Evolutionary conservation across 2,329 filamentous ascomycete genomes (phyloP), one percentile per base, ranked within the genome.

Genomic region (Aspergillus eucalypticola): DNA sequence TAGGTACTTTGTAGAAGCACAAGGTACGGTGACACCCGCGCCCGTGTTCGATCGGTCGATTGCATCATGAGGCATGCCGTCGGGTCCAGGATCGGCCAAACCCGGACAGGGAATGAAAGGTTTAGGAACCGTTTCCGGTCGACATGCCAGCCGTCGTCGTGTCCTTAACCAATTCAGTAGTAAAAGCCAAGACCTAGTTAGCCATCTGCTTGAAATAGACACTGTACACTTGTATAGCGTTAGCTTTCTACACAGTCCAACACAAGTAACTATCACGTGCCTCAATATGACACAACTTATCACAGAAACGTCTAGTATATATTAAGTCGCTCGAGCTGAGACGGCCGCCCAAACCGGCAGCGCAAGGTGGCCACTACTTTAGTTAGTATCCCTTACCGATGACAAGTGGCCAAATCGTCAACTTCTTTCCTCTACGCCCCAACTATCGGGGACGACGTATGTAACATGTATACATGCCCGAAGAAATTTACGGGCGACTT

Each of bases 1-100:
- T 3, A 29, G 27, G 27, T 49, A 27, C 23, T 23, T 11, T 29
- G 25, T 50, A 17, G 41, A 19, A 10, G 11, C 17, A 29, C 10
- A 29, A 19, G 8, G 41, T 44, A 44, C 41, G 17, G 41, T 35
- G 29, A 35, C 35, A 35, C 38, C 21, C 51, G 51, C 51, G 35
- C 15, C 51, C 32, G 21, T 41, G 11, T 35, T n/a, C 52, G 29
- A 32, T 46, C 25, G 39, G 42, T 55, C 41, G 27, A 55, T 55
- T 55, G 42, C 53, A 55, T 55, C 53, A 55, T 55, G 53, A 42
- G 25, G 42, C 19, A 41, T 44, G 53, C 42, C 11, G 52, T 25
- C 52, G 38, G 38, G 25, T 11, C 23, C 39, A 27, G 53, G 46
- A 15, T 6, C 27, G 27, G 19, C 39, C 39, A 35, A 55, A 32